These are phyloP conservation scores for Aspergillus awamori DNA, from an alignment of 2,329 filamentous ascomycete genomes.

Conservation along the genomic window DNA sequence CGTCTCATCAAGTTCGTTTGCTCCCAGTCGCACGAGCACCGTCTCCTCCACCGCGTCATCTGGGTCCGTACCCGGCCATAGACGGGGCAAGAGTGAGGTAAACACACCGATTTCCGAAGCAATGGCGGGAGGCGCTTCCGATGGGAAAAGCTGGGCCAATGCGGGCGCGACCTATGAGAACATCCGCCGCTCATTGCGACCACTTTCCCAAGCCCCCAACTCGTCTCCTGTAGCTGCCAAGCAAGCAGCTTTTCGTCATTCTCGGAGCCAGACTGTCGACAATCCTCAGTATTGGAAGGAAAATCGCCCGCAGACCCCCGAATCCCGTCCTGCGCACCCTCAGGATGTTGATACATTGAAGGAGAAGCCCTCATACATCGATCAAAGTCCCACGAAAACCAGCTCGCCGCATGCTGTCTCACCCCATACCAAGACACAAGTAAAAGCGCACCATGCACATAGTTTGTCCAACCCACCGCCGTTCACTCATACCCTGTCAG, in stretches of 20 bases:
- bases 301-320: conserved; percentile 36
- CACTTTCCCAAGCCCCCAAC: conserved; percentile 68
- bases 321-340: conserved; percentile 30
- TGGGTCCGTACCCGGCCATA: conserved; percentile 62
- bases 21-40: conserved; percentile 66
- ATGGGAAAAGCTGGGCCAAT: conserved; percentile 35
- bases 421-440: conserved; percentile 33
- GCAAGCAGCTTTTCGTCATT: conserved; percentile 41
- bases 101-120: conserved; percentile 54
- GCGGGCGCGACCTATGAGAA: conserved; percentile 70
- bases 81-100: conserved; percentile 75
- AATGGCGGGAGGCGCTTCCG: conserved; percentile 25
- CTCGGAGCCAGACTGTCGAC: conserved; percentile 67
- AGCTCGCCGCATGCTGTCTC: conserved; percentile 30
- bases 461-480: conserved; percentile 34
- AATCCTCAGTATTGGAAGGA: conserved; percentile 47
- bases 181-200: conserved; percentile 75
- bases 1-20: conserved; percentile 50
- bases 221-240: conserved; percentile 44
- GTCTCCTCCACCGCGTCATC: conserved; percentile 73
- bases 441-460: conserved; percentile 34
- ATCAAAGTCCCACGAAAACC: conserved; percentile 27
- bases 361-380: conserved; percentile 24
- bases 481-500: conserved; percentile 55
- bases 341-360: conserved; percentile 35